Base-by-base conservation (phyloP, 768 basidiomycete species). In the Phylloporus sp. region DNA sequence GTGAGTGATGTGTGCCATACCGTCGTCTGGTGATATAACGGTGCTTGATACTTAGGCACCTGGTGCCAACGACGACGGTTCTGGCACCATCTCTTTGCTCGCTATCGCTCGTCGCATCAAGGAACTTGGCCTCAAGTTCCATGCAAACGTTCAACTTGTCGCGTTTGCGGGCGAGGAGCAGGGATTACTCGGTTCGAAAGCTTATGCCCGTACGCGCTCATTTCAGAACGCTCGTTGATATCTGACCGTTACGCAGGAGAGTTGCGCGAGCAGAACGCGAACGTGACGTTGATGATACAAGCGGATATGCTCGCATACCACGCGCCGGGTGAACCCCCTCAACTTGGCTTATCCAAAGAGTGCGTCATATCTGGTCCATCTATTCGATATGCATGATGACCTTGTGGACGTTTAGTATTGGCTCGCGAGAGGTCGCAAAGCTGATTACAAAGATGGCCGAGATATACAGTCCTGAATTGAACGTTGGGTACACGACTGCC, bases 141-240 rank as follows among this genome's bases (percentile, higher is more conserved):
- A 80, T 42, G 80, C 80, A 63, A 85, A 85, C 59, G 87, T 95
- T 16, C 85, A 91, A 59, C 76, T 97, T 9, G 84, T 81, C 35
- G 82, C 85, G 44, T 95, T 95, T 59, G 87, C 91, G 2, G 94
- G 93, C 6, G 94, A 97, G 65, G 94, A 97, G 60, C 94, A 97
- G 63, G 94, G 94, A 5, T 70, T 94, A 15, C 65, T 81, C 13
- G 94, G 94, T 26, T 90, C 86, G 20, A 79, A 70, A 55, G 82
- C 84, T 7, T 95, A 94, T 65, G 85, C 93, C 13, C 73, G 91
- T 91, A 64, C 65, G 87, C 74, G 43, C 23, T 29, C n/a, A 2
- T 22, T 27, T 32, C 6, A 8, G 3, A 27, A 15, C 8, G 28
- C n/a, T n/a, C 13, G 36, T 15, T 42, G 16, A 23, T 44, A 4